A percentile compares a stretch with the other conserved stretches of the same genome.
phyloP scores from a whole-genome alignment of 192 early-diverging fungal species.

The Coemansia sp. region DNA sequence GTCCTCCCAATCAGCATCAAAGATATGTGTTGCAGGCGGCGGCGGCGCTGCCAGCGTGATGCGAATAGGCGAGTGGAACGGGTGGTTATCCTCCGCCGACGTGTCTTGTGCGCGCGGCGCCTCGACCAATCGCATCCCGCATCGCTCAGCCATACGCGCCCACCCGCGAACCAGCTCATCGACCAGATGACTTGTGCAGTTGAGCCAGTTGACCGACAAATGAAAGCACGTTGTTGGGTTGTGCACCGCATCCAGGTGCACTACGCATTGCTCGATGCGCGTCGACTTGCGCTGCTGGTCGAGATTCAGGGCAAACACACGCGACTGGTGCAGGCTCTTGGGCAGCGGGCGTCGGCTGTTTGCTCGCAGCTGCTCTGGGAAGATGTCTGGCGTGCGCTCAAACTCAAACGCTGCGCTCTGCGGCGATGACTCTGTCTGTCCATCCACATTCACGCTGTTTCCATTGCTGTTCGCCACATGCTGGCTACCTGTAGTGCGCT shows the following conservation, averaged over 20 bases:
- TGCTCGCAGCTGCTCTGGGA: slow-evolving; percentile 17
- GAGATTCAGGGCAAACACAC: slow-evolving; percentile 73
- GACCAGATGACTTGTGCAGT: slow-evolving; percentile 85
- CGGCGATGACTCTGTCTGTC: slow-evolving; percentile 5
- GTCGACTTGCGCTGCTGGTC: slow-evolving; percentile 77
- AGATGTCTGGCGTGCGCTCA: slow-evolving; percentile 24
- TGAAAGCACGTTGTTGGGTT: slow-evolving; percentile 89
- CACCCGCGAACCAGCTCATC: slow-evolving; percentile 84
- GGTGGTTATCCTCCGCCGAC: slow-evolving; percentile 72
- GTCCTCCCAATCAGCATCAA: slow-evolving; percentile 34
- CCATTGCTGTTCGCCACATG: not conserved
- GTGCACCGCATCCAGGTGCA: slow-evolving; percentile 90
- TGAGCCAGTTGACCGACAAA: slow-evolving; percentile 92
- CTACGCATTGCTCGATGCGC: slow-evolving; percentile 76
- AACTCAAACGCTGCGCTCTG: slow-evolving; percentile 4
- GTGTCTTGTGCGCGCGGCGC: slow-evolving; percentile 61
- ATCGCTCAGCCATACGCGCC: slow-evolving; percentile 78
- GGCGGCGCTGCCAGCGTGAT: slow-evolving; percentile 63
- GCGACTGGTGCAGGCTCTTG: slow-evolving; percentile 62
- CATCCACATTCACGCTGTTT: not conserved
- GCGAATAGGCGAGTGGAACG: slow-evolving; percentile 80
- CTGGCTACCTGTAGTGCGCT: not conserved
- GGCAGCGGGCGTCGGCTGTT: slow-evolving; percentile 35
- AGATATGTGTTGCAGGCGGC: slow-evolving; percentile 58
- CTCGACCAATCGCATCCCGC: slow-evolving; percentile 87